Evolutionary conservation across 108 stramenopile species (phyloP).

Genomic region (Discostella pseudostelligera): DNA sequence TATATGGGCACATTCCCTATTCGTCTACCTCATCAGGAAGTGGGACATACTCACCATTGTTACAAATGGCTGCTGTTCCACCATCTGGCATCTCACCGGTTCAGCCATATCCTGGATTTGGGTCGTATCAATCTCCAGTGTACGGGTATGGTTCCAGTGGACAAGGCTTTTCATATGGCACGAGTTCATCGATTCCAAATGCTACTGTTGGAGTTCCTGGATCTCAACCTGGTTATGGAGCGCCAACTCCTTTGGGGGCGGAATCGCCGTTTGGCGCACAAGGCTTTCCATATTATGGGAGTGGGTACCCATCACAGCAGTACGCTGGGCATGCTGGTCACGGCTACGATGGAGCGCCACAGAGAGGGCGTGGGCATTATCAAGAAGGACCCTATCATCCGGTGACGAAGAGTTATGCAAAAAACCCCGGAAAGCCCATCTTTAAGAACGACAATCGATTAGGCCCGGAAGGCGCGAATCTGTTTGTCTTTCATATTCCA

Average conservation of each 20-base stretch:
- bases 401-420: slow-evolving; percentile 16
- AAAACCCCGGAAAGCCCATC: slow-evolving; percentile 38
- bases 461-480: slow-evolving; percentile 91
- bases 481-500: slow-evolving; percentile 98
- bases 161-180: slow-evolving; percentile 14
- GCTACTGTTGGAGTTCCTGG: not conserved
- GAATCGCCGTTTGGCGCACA: slow-evolving; percentile 23
- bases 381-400: not conserved
- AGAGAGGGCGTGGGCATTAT: slow-evolving; percentile 18
- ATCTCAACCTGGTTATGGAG: slow-evolving; percentile 14
- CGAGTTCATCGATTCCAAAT: slow-evolving; percentile 9
- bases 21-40: slow-evolving; percentile 1
- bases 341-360: slow-evolving; percentile 5
- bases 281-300: slow-evolving; percentile 20
- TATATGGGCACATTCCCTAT: slow-evolving; percentile 11
- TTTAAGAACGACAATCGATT: slow-evolving; percentile 29
- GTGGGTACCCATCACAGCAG: slow-evolving; percentile 24
- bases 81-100: slow-evolving; percentile 8
- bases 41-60: slow-evolving; percentile 24
- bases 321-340: slow-evolving; percentile 12
- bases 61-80: slow-evolving; percentile 10
- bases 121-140: slow-evolving; percentile 12
- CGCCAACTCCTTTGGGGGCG: slow-evolving; percentile 6
- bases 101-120: slow-evolving; percentile 15
- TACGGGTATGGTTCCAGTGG: slow-evolving; percentile 29